Evolutionary conservation across 108 stramenopile species (phyloP), one percentile per base, ranked within the genome.

Genomic region (Discostella pseudostelligera): DNA sequence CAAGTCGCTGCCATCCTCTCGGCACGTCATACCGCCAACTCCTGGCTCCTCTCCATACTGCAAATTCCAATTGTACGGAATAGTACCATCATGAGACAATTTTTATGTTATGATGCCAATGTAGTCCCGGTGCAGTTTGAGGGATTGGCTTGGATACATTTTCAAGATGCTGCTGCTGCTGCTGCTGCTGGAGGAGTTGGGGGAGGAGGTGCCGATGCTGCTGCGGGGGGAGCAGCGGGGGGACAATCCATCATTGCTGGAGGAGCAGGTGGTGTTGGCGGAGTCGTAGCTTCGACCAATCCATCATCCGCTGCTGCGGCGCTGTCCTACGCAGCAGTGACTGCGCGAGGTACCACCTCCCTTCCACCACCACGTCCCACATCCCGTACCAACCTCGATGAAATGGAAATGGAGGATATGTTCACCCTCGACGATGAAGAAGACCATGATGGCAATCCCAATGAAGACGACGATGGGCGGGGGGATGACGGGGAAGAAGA

Each of bases 341-440:
- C 45, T 39, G 60, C 39, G 8, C 56, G 12, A 48, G 68, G 42
- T 24, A 19, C 49, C 44, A 45, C 29, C 44, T 62, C 24, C 59
- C 24, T 32, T n/a, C n/a, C n/a, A n/a, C 58, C 42, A 59, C 37
- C 22, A 17, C 24, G 47, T 2, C 40, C 61, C 1, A 10, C 20
- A 1, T 44, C 50, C 14, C 29, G 53, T 40, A 17, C 53, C 47
- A 75, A 74, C 47, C 49, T 85, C 9, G 92, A 87, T 65, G 92
- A 94, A 39, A 90, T 94, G 92, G 84, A 86, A 26, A 90, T 90
- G 89, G 87, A 84, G 14, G 84, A 86, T 29, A 87, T 88, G 85
- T 87, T 85, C 57, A 59, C 63, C 8, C 67, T 57, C 22, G 87
- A 77, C 9, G 85, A 84, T 42, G 72, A 43, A 10, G 62, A 35